Conservation (phyloP, 2,329 filamentous ascomycete genomes). For the Bipolaris oryzae region DNA sequence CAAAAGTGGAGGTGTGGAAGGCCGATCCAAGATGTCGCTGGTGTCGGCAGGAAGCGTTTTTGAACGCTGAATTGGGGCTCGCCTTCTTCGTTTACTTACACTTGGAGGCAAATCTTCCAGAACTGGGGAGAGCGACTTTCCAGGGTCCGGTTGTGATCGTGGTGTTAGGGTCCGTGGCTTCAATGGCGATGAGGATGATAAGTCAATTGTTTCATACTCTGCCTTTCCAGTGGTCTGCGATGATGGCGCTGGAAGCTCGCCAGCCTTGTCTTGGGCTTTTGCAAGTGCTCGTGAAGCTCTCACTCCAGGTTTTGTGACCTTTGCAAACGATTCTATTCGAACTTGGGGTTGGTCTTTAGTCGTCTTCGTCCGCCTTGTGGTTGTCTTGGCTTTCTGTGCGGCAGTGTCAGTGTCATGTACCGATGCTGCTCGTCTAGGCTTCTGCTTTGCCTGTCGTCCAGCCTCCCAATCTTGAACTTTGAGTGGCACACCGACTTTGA, state of each 20-base stretch:
- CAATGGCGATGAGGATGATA: slow-evolving; percentile 41
- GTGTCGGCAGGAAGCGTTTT: slow-evolving; percentile 36
- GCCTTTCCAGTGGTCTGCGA: slow-evolving; percentile 5
- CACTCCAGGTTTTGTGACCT: slow-evolving; percentile 44
- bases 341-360: slow-evolving; percentile 25
- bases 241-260: background rate
- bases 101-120: slow-evolving; percentile 35
- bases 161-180: slow-evolving; percentile 6
- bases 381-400: slow-evolving; percentile 28
- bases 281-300: slow-evolving; percentile 24
- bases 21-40: slow-evolving; percentile 13
- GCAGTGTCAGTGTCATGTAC: slow-evolving; percentile 28
- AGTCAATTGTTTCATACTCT: slow-evolving; percentile 26
- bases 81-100: slow-evolving; percentile 38
- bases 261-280: slow-evolving; percentile 25
- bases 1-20: slow-evolving; percentile 24
- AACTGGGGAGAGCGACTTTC: slow-evolving; percentile 28
- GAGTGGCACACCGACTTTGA: slow-evolving; percentile 68
- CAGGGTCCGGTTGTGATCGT: slow-evolving; percentile 5
- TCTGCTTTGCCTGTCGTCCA: slow-evolving; percentile 27
- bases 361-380: slow-evolving; percentile 31
- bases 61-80: slow-evolving; percentile 43
- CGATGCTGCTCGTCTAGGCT: slow-evolving; percentile 30
- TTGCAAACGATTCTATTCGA: slow-evolving; percentile 40
- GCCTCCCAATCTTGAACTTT: slow-evolving; percentile 70